phyloP scores from a whole-genome alignment of 2,329 filamentous ascomycete species.

The Diaporthe ampelina region DNA sequence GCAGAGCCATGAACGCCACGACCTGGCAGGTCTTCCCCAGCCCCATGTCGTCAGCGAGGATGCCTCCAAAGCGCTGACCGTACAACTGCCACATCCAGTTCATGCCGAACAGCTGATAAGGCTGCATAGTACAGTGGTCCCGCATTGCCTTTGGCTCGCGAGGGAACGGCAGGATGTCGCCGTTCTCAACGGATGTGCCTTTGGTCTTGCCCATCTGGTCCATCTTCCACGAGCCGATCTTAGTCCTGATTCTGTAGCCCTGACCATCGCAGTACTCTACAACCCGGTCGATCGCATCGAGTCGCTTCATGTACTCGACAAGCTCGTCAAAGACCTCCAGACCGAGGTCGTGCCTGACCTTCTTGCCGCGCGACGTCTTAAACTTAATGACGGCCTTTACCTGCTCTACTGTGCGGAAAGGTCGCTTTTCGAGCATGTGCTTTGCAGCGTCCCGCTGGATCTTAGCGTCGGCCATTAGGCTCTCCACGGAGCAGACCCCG shows the following conservation, averaged over 20 bases:
- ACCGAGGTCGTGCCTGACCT: constrained; percentile 63
- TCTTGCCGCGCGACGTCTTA: constrained; percentile 58
- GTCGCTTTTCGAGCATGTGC: constrained; percentile 79
- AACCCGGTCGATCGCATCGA: constrained; percentile 86
- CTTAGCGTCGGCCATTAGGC: constrained; percentile 86
- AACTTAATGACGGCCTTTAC: constrained; percentile 71
- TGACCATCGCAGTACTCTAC: constrained; percentile 82
- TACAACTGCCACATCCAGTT: constrained; percentile 95
- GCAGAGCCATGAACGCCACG: constrained; percentile 88
- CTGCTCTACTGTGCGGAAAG: constrained; percentile 76
- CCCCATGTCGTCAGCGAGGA: constrained; percentile 97
- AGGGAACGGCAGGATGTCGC: constrained; percentile 60
- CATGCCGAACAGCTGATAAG: constrained; percentile 93
- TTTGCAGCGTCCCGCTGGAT: constrained; percentile 79
- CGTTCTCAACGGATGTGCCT: constrained; percentile 46
- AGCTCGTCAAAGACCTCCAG: constrained; percentile 65
- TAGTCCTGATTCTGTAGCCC: constrained; percentile 68
- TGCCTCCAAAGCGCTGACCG: constrained; percentile 84
- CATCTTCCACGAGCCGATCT: constrained; percentile 63
- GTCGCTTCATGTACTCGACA: constrained; percentile 82
- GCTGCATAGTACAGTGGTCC: constrained; percentile 83
- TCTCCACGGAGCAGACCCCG: constrained; percentile 81
- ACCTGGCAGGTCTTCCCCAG: constrained; percentile 97
- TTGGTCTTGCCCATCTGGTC: constrained; percentile 61
- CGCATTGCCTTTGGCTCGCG: constrained; percentile 84